Base-by-base conservation (phyloP, 495 filamentous ascomycete species). In the Penicillium dipodomyicola region DNA sequence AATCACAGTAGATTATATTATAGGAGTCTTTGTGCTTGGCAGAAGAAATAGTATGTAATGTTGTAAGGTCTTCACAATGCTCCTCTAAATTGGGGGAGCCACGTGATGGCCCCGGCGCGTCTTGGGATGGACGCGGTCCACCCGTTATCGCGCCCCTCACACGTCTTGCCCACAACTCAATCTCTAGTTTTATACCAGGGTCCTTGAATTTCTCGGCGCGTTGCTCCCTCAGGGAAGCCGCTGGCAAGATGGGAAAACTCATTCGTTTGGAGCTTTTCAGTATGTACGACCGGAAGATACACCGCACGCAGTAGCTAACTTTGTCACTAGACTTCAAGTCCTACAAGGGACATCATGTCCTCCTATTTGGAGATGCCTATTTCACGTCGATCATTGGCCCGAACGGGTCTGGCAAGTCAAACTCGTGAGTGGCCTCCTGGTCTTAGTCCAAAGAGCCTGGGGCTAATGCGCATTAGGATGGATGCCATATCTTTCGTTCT, bases 351-450 rank as follows among this genome's bases (percentile, higher is more conserved):
- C 95, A 96, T 62, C 94, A 99, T 73, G 82, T 81, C 37, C 84
- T 99, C 23, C 81, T 95, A n/a, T 92, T 99, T 61, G 95, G 94
- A 67, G 92, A 99, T 78, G 92, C 91, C 5, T 97, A 97, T 69
- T 99, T 99, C 71, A 99, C 94, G 42, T 99, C 94, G 27, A 96
- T 99, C 67, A 96, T 99, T 66, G 94, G 94, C 17, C 94, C 94
- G 64, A 99, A 99, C 89, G 94, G 94, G 74, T 97, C 95, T 46
- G 94, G 94, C 30, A 99, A 99, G 75, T 97, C 95, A n/a, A 99
- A 99, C 70, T 97, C 93, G 92, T 96, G 73, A 69, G 87, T 81
- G 29, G 22, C 19, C 35, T 17, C 17, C 27, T 11, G 20, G 4
- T 11, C 30, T 12, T 35, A 7, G n/a, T 3, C n/a, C 32, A 14